These are phyloP conservation scores for Silene noctiflora DNA, from an alignment of 179 eudicot genomes.

Conservation along the genomic window DNA sequence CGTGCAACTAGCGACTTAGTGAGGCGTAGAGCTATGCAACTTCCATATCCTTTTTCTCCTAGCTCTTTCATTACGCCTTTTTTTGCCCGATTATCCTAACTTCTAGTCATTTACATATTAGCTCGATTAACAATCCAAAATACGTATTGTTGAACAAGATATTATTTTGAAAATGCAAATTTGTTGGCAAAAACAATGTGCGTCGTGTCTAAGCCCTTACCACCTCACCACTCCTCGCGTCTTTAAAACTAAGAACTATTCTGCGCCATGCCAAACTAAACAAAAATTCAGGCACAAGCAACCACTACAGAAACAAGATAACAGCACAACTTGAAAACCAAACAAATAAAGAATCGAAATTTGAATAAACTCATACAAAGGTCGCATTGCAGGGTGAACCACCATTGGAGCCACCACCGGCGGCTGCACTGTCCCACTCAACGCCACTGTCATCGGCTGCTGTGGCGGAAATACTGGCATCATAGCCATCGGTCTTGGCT, in stretches of 20 bases:
- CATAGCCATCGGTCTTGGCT: conserved; percentile 20
- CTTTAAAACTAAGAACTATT: neutral
- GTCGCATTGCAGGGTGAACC: conserved; percentile 44
- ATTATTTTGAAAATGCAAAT: neutral
- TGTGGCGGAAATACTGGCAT: conserved; percentile 35
- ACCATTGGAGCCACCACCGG: conserved; percentile 32
- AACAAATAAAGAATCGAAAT: neutral
- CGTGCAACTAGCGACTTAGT: neutral
- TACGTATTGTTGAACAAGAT: neutral
- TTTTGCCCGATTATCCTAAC: neutral
- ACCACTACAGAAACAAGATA: neutral
- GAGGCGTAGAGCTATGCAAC: neutral
- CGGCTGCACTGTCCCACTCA: conserved; percentile 32
- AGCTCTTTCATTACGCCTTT: neutral
- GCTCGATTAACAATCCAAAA: neutral
- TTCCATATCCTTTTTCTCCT: neutral
- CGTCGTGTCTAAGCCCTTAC: neutral
- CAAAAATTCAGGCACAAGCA: conserved; percentile 1
- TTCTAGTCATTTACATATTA: neutral
- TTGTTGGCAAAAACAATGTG: neutral
- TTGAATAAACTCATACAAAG: conserved; percentile 43
- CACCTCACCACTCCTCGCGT: neutral
- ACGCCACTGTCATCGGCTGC: conserved; percentile 3
- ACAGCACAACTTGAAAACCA: neutral
- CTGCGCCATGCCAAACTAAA: neutral